Conservation (phyloP, 345 rosid species). For the Bruguiera parviflora region DNA sequence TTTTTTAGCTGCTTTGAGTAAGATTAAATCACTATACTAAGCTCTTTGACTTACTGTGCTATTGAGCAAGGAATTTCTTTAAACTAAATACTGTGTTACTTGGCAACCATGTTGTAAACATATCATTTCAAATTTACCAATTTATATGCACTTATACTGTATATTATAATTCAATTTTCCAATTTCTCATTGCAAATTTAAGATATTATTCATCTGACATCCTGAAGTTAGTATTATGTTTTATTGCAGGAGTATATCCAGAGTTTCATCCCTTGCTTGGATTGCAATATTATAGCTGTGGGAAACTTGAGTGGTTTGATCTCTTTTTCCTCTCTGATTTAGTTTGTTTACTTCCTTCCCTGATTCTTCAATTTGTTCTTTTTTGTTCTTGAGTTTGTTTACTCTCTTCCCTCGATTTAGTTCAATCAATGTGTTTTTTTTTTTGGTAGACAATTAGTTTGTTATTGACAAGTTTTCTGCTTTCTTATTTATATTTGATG, state of each 20-base stretch:
- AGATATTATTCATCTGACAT: neutral
- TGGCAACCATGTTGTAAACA: neutral
- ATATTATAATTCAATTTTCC: slow-evolving; percentile 1
- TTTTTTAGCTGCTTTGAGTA: neutral
- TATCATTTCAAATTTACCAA: neutral
- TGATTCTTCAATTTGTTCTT: neutral
- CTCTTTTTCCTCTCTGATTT: neutral
- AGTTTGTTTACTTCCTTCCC: neutral
- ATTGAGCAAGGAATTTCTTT: no score
- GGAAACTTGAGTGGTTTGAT: slow-evolving; percentile 87
- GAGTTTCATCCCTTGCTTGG: slow-evolving; percentile 81
- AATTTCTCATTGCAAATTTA: slow-evolving; percentile 1
- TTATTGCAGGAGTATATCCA: slow-evolving; percentile 66
- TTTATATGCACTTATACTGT: neutral
- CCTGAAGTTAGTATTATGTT: slow-evolving; percentile 8
- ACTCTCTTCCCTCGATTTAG: no score
- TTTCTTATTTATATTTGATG: no score
- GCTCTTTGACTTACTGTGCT: neutral
- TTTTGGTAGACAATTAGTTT: no score
- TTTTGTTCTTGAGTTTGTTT: neutral
- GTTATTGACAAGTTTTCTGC: no score
- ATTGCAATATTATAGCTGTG: slow-evolving; percentile 76
- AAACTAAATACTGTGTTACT: no score
- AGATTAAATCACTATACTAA: neutral
- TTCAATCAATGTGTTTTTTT: no score